Conservation (phyloP, 2,329 filamentous ascomycete species). For the Coniella lustricola region DNA sequence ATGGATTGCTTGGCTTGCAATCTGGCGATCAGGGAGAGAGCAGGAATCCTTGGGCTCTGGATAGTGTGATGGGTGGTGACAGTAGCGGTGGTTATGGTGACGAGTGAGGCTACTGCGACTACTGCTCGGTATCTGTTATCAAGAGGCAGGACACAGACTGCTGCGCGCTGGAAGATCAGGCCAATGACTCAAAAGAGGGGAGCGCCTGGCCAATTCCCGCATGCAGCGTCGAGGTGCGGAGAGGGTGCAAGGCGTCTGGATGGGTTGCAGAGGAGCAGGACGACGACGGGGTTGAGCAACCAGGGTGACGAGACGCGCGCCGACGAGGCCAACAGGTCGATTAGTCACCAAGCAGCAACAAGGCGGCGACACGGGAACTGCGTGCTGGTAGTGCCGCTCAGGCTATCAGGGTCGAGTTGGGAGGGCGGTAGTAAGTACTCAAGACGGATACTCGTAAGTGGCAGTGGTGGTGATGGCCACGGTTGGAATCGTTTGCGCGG, state of each 20-base stretch:
- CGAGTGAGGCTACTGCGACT: too few relatives aligned
- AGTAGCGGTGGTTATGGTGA: background rate
- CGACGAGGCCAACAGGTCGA: background rate
- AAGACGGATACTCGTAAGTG: background rate
- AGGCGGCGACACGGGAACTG: background rate
- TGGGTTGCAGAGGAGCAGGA: conserved; percentile 16
- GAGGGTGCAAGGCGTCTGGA: conserved; percentile 10
- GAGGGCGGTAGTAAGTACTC: background rate
- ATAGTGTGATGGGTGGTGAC: too few relatives aligned
- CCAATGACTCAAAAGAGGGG: conserved; percentile 25
- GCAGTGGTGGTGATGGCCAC: too few relatives aligned
- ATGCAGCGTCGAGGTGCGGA: background rate
- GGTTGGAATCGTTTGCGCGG: background rate
- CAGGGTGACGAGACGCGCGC: too few relatives aligned
- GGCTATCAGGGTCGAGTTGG: background rate
- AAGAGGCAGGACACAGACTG: background rate
- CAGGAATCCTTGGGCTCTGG: too few relatives aligned
- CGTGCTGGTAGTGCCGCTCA: background rate
- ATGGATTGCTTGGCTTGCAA: too few relatives aligned
- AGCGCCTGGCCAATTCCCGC: conserved; percentile 8
- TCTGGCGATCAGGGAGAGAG: too few relatives aligned
- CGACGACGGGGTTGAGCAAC: background rate
- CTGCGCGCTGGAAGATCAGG: conserved; percentile 20
- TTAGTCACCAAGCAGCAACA: background rate
- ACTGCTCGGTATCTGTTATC: background rate